These are phyloP conservation scores for Globisporangium nagaii DNA, from an alignment of 352 stramenopile species.

Conservation along the genomic window DNA sequence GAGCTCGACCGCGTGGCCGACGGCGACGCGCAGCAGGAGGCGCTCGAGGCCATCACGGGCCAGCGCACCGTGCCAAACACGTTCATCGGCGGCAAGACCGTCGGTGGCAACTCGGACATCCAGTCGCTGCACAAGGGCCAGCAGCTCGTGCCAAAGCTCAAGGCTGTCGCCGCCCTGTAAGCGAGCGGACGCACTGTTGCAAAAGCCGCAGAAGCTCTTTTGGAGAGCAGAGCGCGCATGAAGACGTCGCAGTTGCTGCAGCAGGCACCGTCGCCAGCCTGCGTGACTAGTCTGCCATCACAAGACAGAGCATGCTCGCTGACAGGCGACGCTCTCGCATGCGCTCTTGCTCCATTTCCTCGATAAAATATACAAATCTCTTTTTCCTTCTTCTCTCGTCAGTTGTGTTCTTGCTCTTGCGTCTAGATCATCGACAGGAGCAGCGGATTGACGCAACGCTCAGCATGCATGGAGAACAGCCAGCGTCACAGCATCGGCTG, in stretches of 20 bases:
- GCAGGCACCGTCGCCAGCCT: no score
- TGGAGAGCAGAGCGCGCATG: not conserved
- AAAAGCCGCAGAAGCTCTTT: not conserved
- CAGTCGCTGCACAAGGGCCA: conserved; percentile 82
- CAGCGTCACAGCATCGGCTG: no score
- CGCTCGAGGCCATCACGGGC: conserved; percentile 65
- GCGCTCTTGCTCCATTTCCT: no score
- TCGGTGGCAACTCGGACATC: conserved; percentile 95
- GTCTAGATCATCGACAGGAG: no score
- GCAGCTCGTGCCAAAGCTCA: conserved; percentile 88
- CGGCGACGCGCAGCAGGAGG: conserved; percentile 54
- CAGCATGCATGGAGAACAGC: no score
- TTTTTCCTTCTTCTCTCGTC: not conserved
- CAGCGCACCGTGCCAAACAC: conserved; percentile 97
- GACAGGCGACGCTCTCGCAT: no score
- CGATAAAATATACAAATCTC: not conserved
- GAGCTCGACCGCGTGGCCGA: conserved; percentile 50
- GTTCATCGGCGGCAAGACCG: conserved; percentile 93
- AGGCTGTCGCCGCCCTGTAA: conserved; percentile 45
- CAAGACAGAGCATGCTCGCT: no score
- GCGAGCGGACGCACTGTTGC: no score
- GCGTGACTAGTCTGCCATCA: no score
- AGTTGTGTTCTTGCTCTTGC: no score
- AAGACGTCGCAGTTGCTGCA: no score
- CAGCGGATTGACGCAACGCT: no score